Conservation (phyloP, 169 alveolate genomes). For the Eimeria mitis region DNA sequence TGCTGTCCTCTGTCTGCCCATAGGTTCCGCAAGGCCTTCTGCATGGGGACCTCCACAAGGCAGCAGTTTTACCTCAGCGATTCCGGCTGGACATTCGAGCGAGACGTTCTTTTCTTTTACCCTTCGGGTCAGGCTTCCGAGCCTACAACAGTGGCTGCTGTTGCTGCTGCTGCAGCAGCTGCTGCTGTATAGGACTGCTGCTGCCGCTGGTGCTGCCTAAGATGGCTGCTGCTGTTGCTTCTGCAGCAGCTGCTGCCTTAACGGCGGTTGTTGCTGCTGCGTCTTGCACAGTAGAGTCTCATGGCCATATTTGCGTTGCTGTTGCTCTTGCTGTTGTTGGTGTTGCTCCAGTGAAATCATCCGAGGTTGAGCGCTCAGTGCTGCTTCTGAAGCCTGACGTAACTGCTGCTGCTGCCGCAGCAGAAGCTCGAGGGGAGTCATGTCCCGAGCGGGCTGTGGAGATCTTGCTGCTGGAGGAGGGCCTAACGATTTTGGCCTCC, state of each 20-base stretch:
- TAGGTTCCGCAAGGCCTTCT: conserved; percentile 62
- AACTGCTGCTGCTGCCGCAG: conserved; percentile 53
- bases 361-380: conserved; percentile 47
- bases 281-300: neutral
- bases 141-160: neutral
- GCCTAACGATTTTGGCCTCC: conserved; percentile 49
- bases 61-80: conserved; percentile 49
- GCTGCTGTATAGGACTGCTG: too few relatives aligned
- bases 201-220: too few relatives aligned
- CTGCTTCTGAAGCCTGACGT: conserved; percentile 58
- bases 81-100: conserved; percentile 51
- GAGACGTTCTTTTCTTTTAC: conserved; percentile 53
- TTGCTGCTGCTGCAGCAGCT: neutral
- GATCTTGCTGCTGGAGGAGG: conserved; percentile 45
- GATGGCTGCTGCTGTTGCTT: too few relatives aligned
- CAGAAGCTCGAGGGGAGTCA: conserved; percentile 49
- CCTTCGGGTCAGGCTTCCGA: conserved; percentile 27
- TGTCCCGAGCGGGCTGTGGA: conserved; percentile 55
- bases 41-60: conserved; percentile 19
- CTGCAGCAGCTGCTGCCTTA: neutral
- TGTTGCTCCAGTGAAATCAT: conserved; percentile 29
- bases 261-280: conserved; percentile 6
- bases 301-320: neutral
- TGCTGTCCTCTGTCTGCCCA: neutral
- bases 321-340: conserved; percentile 13